Evolutionary conservation across 164 flowering plant genomes (phyloP).

Genomic region (Stephania cephalantha): DNA sequence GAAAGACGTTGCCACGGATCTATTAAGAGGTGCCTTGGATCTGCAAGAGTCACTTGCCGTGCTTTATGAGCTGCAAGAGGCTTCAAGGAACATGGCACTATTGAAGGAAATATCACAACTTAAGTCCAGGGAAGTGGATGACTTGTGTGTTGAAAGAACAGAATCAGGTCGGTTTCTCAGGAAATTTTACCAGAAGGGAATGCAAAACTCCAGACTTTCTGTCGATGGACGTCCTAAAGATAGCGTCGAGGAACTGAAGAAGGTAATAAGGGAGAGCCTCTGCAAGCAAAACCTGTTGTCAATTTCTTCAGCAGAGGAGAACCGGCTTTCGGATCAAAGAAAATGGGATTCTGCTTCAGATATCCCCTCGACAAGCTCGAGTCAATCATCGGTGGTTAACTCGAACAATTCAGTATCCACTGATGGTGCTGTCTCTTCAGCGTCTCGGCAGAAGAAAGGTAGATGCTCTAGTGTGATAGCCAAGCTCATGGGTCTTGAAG

Average conservation of each 20-base stretch:
- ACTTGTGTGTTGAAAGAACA: slow-evolving; percentile 17
- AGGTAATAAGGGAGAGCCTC: slow-evolving; percentile 29
- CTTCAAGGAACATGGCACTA: slow-evolving; percentile 36
- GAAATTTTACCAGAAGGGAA: slow-evolving; percentile 9
- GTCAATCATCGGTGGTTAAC: slow-evolving; percentile 32
- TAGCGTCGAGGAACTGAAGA: slow-evolving; percentile 44
- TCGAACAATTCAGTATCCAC: slow-evolving; percentile 25
- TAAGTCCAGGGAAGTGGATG: slow-evolving; percentile 20
- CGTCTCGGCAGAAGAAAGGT: slow-evolving; percentile 23
- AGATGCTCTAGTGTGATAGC: slow-evolving; percentile 62
- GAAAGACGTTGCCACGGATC: slow-evolving; percentile 50
- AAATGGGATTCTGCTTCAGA: slow-evolving; percentile 28
- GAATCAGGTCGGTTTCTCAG: slow-evolving; percentile 18
- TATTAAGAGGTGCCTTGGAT: slow-evolving; percentile 76
- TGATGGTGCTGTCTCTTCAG: slow-evolving; percentile 26
- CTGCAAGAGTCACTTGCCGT: slow-evolving; percentile 66
- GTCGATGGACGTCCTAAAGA: slow-evolving; percentile 38
- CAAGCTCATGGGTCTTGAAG: slow-evolving; percentile 88
- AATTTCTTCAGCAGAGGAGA: slow-evolving; percentile 17
- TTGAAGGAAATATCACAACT: slow-evolving; percentile 37
- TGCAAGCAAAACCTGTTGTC: slow-evolving; percentile 49
- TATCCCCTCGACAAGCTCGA: slow-evolving; percentile 54
- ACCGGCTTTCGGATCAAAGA: slow-evolving; percentile 13
- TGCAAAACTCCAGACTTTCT: slow-evolving; percentile 31
- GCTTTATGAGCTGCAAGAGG: slow-evolving; percentile 72